These are phyloP conservation scores for Larix kaempferi DNA, from an alignment of 75 land plant genomes.

Conservation along the genomic window DNA sequence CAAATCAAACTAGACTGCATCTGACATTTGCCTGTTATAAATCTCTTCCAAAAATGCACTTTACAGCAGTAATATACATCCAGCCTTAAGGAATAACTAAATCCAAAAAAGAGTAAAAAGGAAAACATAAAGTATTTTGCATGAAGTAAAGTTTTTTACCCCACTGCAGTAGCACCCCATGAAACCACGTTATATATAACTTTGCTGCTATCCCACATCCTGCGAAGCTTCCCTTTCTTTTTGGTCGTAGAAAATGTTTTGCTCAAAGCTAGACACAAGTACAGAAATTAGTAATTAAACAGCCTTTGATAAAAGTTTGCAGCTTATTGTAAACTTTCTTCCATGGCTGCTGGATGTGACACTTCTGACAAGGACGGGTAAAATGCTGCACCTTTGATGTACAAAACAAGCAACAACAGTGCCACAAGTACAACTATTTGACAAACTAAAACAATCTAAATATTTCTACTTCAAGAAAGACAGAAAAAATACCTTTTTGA, in stretches of 20 bases:
- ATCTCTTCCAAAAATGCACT: too few species aligned
- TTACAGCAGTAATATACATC: too few species aligned
- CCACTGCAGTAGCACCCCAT: slow-evolving; percentile 96
- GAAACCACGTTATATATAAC: slow-evolving; percentile 91
- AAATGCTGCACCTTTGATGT: not conserved
- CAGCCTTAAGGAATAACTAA: too few species aligned
- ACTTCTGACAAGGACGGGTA: not conserved
- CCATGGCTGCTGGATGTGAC: not conserved
- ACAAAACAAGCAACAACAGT: not conserved
- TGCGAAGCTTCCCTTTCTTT: slow-evolving; percentile 68
- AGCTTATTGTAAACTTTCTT: not conserved
- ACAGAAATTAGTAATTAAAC: not conserved
- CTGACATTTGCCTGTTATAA: too few species aligned
- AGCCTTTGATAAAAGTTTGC: not conserved
- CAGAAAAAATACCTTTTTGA: slow-evolving; percentile 62
- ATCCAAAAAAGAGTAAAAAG: too few species aligned
- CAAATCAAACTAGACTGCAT: too few species aligned
- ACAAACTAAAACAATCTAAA: not conserved
- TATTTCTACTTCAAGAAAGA: not conserved
- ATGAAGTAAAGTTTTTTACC: slow-evolving; percentile 41
- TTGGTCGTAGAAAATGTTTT: slow-evolving; percentile 75
- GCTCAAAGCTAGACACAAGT: slow-evolving; percentile 53
- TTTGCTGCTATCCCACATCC: slow-evolving; percentile 84
- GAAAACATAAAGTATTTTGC: too few species aligned
- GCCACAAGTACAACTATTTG: not conserved